Conservation (phyloP, 208 protist genomes). For the Tetramitus jugosus region DNA sequence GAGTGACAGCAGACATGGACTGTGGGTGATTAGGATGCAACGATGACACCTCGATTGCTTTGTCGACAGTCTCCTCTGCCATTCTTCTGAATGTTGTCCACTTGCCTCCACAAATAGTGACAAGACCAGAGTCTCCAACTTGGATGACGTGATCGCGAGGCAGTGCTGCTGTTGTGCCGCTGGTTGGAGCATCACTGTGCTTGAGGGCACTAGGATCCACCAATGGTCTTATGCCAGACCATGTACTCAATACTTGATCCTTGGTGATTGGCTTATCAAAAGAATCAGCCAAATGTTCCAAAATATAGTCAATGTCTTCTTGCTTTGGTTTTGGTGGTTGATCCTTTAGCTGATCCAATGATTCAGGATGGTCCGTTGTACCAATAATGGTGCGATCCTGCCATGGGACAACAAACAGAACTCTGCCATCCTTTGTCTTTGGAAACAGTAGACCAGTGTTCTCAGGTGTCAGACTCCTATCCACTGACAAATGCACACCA, state of each 20-base stretch:
- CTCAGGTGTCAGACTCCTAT: constrained; percentile 26
- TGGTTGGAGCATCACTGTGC: constrained; percentile 38
- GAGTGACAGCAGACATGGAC: neutral
- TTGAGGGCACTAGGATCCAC: constrained; percentile 34
- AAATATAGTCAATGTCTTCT: constrained; percentile 70
- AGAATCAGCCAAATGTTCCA: constrained; percentile 41
- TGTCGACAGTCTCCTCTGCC: constrained; percentile 59
- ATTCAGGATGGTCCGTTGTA: constrained; percentile 76
- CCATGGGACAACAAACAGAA: constrained; percentile 83
- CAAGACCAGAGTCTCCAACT: constrained; percentile 47
- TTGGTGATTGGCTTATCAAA: constrained; percentile 33
- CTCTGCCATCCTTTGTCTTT: constrained; percentile 76
- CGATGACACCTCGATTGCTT: constrained; percentile 11
- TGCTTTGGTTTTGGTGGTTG: constrained; percentile 47
- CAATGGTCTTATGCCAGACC: constrained; percentile 71
- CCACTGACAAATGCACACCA: constrained; percentile 72
- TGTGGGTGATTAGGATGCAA: constrained; percentile 40
- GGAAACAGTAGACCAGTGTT: constrained; percentile 60
- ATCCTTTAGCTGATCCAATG: too few species aligned
- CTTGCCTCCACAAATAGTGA: constrained; percentile 83
- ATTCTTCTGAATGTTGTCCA: constrained; percentile 92
- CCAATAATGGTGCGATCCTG: constrained; percentile 78
- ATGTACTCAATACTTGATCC: constrained; percentile 37
- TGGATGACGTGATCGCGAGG: constrained; percentile 80
- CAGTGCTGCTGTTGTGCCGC: constrained; percentile 49